phyloP scores from a whole-genome alignment of 768 basidiomycete species.

The Myochromella boudieri region DNA sequence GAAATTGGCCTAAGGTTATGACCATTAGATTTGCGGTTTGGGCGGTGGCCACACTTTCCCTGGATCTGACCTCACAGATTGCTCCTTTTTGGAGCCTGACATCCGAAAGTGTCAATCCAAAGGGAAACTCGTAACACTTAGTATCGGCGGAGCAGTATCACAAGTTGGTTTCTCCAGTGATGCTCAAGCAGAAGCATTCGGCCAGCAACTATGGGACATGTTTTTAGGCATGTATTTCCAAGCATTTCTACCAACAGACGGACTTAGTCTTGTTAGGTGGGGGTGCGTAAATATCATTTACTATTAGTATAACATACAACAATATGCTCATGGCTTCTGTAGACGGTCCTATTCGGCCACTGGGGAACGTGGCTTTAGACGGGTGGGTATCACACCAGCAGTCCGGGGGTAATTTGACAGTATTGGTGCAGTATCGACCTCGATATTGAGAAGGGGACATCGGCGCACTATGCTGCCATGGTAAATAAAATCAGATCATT shows the following conservation, averaged over 20 bases:
- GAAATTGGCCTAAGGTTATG: no score
- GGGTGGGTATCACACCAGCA: slow-evolving; percentile 43
- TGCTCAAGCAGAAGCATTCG: slow-evolving; percentile 52
- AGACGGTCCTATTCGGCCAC: slow-evolving; percentile 53
- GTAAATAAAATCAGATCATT: slow-evolving; percentile 52
- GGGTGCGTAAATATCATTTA: slow-evolving; percentile 23
- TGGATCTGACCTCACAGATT: slow-evolving; percentile 64
- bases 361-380: slow-evolving; percentile 67
- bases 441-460: slow-evolving; percentile 66
- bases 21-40: slow-evolving; percentile 53
- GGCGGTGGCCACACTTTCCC: slow-evolving; percentile 46
- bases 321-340: slow-evolving; percentile 2
- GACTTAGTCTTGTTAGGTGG: slow-evolving; percentile 22
- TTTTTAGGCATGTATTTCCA: slow-evolving; percentile 51
- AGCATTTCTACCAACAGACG: not conserved
- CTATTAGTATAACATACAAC: not conserved
- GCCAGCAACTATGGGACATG: slow-evolving; percentile 63
- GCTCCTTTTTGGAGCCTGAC: slow-evolving; percentile 56
- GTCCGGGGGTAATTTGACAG: not conserved
- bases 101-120: slow-evolving; percentile 66
- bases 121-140: slow-evolving; percentile 55
- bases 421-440: slow-evolving; percentile 51
- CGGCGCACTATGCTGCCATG: slow-evolving; percentile 50
- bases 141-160: slow-evolving; percentile 59
- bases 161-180: slow-evolving; percentile 55